Conservation (phyloP, 129 eudicot genomes). For the Silybum marianum region DNA sequence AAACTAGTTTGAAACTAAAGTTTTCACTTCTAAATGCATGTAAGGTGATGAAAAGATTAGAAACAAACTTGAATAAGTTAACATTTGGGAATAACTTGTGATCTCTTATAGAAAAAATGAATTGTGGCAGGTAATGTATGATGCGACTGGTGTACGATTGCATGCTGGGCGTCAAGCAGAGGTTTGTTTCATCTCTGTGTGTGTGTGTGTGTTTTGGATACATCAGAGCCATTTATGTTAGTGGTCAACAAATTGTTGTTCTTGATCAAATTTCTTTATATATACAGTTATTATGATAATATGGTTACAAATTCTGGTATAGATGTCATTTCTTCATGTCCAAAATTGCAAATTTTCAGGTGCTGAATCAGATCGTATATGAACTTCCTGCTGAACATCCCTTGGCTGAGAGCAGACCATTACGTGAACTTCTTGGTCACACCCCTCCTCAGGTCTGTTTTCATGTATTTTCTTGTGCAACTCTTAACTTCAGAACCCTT, state of each 20-base stretch:
- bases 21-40: background rate
- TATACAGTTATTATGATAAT: background rate
- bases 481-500: background rate
- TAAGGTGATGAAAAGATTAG: background rate
- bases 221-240: background rate
- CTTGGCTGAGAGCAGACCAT: constrained; percentile 87
- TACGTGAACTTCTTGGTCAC: constrained; percentile 97
- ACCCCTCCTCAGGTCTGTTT: constrained; percentile 88
- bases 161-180: constrained; percentile 99
- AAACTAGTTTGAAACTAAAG: background rate
- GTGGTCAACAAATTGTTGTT: background rate
- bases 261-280: background rate
- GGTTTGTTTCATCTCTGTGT: constrained; percentile 41
- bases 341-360: constrained; percentile 43
- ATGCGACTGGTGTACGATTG: constrained; percentile 92
- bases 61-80: background rate
- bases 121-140: constrained; percentile 88
- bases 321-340: background rate
- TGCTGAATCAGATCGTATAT: constrained; percentile 85
- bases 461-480: constrained; percentile 6
- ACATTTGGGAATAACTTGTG: background rate
- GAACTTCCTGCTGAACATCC: constrained; percentile 98
- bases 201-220: background rate
- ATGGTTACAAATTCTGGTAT: constrained; percentile 1
- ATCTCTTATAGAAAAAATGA: background rate